Conservation (phyloP, 768 basidiomycete species). For the Trametes coccinea region DNA sequence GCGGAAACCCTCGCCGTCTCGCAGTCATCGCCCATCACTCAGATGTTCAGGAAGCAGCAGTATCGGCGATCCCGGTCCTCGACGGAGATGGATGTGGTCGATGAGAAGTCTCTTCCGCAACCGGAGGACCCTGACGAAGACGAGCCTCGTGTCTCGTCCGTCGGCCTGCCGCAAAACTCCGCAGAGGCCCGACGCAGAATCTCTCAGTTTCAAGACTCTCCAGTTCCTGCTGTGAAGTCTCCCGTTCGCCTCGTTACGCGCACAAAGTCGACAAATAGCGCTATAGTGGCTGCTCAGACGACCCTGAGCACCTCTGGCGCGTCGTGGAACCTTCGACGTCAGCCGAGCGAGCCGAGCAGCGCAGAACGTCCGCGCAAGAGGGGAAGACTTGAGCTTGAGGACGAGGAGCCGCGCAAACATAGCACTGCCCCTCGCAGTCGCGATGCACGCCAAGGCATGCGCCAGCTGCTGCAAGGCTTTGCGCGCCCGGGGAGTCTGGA, state of each 20-base stretch:
- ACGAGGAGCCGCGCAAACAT: background rate
- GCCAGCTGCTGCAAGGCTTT: constrained; percentile 52
- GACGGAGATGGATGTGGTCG: background rate
- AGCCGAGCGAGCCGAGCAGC: constrained; percentile 10
- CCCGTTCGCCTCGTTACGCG: background rate
- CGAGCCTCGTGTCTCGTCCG: background rate
- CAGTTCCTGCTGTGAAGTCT: constrained; percentile 5
- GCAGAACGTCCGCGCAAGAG: constrained; percentile 42
- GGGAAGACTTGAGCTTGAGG: background rate
- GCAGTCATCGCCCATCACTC: constrained; percentile 10
- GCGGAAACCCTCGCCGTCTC: background rate
- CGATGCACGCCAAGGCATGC: constrained; percentile 38
- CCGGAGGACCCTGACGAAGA: background rate
- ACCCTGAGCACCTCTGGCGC: constrained; percentile 55
- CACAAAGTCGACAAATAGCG: background rate
- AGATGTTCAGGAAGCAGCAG: constrained; percentile 1
- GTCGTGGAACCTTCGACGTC: constrained; percentile 44
- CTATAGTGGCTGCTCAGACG: constrained; percentile 36
- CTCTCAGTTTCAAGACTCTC: background rate
- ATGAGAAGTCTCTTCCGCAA: too few species aligned
- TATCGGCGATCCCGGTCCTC: background rate
- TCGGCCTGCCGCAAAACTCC: background rate
- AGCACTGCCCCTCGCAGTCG: constrained; percentile 18
- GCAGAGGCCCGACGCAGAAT: background rate
- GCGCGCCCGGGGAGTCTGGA: constrained; percentile 47